A percentile compares a stretch with the other conserved stretches of the same genome.
These are phyloP conservation scores for Coniosporium tulheliwenetii DNA, from an alignment of 2,329 filamentous ascomycete genomes.

Conservation along the genomic window DNA sequence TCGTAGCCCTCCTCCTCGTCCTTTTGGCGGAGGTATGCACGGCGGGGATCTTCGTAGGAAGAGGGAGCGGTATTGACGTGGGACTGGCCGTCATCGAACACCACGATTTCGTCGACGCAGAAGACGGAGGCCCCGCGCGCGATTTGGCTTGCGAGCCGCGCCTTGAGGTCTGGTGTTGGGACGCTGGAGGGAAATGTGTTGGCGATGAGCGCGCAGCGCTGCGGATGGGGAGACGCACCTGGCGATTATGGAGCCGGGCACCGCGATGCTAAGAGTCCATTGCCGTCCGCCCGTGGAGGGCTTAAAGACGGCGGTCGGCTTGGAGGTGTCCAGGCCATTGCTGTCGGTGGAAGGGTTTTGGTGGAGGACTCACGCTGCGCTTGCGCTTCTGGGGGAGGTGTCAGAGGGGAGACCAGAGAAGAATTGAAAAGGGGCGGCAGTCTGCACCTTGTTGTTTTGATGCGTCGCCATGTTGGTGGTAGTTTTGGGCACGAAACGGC, in stretches of 20 bases:
- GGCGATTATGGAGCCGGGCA: slow-evolving; percentile 63
- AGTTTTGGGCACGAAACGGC: too few relatives aligned
- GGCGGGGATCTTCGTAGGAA: slow-evolving; percentile 7
- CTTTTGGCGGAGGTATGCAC: slow-evolving; percentile 25
- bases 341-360: slow-evolving; percentile 3
- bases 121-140: slow-evolving; percentile 73
- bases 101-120: slow-evolving; percentile 66
- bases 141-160: slow-evolving; percentile 55
- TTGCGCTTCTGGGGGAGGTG: slow-evolving; percentile 10
- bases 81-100: slow-evolving; percentile 57
- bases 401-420: too few relatives aligned
- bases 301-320: slow-evolving; percentile 53
- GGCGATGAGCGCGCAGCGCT: neutral
- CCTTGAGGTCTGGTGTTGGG: slow-evolving; percentile 59
- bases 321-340: slow-evolving; percentile 37
- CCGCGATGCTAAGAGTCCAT: slow-evolving; percentile 62
- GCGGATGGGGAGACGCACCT: slow-evolving; percentile 36
- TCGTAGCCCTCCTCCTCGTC: slow-evolving; percentile 36
- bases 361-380: slow-evolving; percentile 8
- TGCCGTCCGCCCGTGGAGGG: slow-evolving; percentile 43
- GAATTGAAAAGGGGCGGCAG: too few relatives aligned
- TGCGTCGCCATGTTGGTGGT: too few relatives aligned
- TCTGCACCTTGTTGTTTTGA: too few relatives aligned
- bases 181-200: slow-evolving; percentile 32
- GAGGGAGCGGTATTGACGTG: slow-evolving; percentile 11